phyloP scores from a whole-genome alignment of 2,329 filamentous ascomycete species.

The Talaromyces funiculosus region DNA sequence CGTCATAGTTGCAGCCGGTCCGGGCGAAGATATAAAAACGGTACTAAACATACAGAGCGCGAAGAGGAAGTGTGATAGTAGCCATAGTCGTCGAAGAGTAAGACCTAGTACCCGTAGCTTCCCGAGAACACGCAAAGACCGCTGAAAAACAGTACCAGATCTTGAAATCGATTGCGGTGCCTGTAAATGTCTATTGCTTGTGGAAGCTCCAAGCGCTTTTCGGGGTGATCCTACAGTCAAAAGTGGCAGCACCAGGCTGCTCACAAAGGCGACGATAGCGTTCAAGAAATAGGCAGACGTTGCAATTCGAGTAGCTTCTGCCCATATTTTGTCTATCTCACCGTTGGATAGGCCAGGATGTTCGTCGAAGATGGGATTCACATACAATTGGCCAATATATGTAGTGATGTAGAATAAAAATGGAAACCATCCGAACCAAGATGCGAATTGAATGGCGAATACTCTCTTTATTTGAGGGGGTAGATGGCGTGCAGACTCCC shows the following conservation, averaged over 20 bases:
- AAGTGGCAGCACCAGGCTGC: conserved; percentile 79
- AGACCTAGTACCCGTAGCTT: conserved; percentile 71
- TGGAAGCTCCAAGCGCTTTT: conserved; percentile 20
- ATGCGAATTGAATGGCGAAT: conserved; percentile 75
- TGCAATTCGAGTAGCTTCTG: conserved; percentile 76
- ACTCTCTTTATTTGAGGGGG: conserved; percentile 73
- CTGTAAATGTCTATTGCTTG: background rate
- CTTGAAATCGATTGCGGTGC: background rate
- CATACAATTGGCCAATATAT: conserved; percentile 88
- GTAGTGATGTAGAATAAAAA: conserved; percentile 93
- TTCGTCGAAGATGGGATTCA: conserved; percentile 69
- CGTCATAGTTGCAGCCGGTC: conserved; percentile 69
- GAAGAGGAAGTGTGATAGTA: conserved; percentile 76
- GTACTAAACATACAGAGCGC: conserved; percentile 75
- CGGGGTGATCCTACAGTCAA: conserved; percentile 74
- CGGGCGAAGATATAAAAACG: conserved; percentile 66
- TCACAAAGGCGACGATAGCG: conserved; percentile 72
- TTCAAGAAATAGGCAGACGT: conserved; percentile 86
- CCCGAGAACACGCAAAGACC: background rate
- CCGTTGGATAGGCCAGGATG: conserved; percentile 71
- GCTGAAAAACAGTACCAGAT: background rate
- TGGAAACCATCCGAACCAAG: conserved; percentile 93
- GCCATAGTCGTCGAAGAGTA: conserved; percentile 82
- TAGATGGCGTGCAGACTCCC: conserved; percentile 50
- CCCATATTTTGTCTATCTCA: conserved; percentile 77